phyloP scores from a whole-genome alignment of 805 yeast genomes.

The Candida sphagnicola region DNA sequence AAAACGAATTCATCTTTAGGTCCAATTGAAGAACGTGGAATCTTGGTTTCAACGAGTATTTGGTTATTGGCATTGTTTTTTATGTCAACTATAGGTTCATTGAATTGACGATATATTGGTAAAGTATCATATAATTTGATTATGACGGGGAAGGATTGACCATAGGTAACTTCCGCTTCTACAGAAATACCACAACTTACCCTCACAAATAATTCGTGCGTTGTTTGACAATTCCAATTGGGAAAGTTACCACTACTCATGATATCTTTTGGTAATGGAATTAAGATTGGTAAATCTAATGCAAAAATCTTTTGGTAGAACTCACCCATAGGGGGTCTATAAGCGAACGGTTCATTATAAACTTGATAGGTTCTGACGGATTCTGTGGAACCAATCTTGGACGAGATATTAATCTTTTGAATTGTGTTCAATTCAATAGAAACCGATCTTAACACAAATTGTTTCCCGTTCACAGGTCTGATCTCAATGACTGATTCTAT shows the following conservation, averaged over 20 bases:
- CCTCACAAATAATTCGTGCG: constrained; percentile 41
- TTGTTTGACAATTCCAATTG: constrained; percentile 45
- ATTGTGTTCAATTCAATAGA: constrained; percentile 46
- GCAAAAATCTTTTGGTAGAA: constrained; percentile 44
- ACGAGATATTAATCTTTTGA: constrained; percentile 44
- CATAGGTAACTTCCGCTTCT: constrained; percentile 26
- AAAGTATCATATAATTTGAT: constrained; percentile 55
- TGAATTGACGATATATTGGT: constrained; percentile 53
- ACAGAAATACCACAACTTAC: constrained; percentile 28
- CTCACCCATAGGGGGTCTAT: constrained; percentile 36
- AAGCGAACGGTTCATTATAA: constrained; percentile 32
- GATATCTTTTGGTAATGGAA: constrained; percentile 52
- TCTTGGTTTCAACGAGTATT: constrained; percentile 40
- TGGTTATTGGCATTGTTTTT: constrained; percentile 46
- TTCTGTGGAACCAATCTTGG: constrained; percentile 34
- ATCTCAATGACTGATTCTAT: constrained; percentile 54
- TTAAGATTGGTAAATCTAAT: constrained; percentile 55
- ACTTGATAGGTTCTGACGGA: constrained; percentile 29
- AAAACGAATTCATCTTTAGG: constrained; percentile 48
- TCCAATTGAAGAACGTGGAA: constrained; percentile 56
- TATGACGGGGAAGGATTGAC: constrained; percentile 44
- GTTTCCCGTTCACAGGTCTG: constrained; percentile 46
- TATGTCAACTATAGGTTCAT: constrained; percentile 46
- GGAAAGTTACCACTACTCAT: constrained; percentile 49
- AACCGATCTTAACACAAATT: constrained; percentile 45